phyloP scores from a whole-genome alignment of 768 basidiomycete genomes.

The Lactifluus piperatus region DNA sequence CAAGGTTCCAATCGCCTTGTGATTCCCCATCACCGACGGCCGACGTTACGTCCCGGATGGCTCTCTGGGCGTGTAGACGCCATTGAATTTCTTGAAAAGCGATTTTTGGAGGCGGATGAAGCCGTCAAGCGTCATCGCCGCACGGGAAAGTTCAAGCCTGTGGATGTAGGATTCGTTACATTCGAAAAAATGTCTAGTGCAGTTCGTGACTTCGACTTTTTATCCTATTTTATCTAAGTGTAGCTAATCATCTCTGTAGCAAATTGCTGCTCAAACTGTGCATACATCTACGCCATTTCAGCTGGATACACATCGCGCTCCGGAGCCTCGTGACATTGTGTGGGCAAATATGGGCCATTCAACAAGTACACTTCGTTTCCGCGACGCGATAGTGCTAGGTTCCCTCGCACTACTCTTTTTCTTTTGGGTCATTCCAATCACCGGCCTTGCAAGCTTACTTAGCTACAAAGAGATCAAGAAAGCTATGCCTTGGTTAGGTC shows the following conservation, averaged over 20 bases:
- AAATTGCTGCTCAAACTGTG: conserved; percentile 83
- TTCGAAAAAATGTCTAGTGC: conserved; percentile 94
- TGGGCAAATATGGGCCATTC: conserved; percentile 86
- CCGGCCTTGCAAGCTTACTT: conserved; percentile 75
- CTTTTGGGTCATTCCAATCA: conserved; percentile 90
- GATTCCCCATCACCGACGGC: conserved; percentile 65
- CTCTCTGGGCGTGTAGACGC: conserved; percentile 78
- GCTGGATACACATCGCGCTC: conserved; percentile 66
- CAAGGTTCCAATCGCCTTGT: conserved; percentile 46
- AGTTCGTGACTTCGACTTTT: conserved; percentile 35
- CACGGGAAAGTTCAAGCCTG: conserved; percentile 68
- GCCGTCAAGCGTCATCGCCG: conserved; percentile 66
- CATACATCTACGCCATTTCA: conserved; percentile 62
- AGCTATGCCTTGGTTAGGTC: conserved; percentile 77
- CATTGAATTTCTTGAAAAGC: conserved; percentile 74
- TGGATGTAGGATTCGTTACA: conserved; percentile 86
- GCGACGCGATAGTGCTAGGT: conserved; percentile 62
- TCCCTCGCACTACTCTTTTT: conserved; percentile 70
- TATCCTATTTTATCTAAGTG: neutral
- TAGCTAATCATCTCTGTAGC: conserved; percentile 33
- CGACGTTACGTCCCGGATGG: conserved; percentile 68
- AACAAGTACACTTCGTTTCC: conserved; percentile 43
- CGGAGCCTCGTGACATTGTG: conserved; percentile 91
- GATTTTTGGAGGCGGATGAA: conserved; percentile 78
- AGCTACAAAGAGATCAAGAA: conserved; percentile 94